Evolutionary conservation across 2,329 filamentous ascomycete species (phyloP).

Genomic region (Nemania sp.): DNA sequence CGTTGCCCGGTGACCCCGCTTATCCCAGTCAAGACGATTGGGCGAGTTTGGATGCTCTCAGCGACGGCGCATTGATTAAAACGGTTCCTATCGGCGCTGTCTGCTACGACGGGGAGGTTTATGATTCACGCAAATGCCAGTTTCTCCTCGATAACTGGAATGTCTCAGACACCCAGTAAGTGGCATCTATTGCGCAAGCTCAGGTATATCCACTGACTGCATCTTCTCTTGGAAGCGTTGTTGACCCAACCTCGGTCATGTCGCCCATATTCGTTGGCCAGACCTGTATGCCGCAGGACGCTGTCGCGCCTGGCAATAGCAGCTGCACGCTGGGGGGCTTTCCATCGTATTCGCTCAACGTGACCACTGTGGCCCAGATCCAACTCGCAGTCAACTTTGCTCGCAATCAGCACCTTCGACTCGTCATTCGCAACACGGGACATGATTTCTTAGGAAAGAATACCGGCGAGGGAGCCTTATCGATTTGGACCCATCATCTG

Average conservation of each 20-base stretch:
- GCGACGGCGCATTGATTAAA: slow-evolving; percentile 23
- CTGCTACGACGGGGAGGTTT: slow-evolving; percentile 25
- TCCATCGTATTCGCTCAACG: slow-evolving; percentile 57
- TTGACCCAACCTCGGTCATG: slow-evolving; percentile 57
- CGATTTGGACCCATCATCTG: slow-evolving; percentile 55
- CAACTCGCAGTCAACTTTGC: slow-evolving; percentile 61
- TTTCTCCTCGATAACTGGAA: slow-evolving; percentile 28
- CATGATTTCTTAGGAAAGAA: slow-evolving; percentile 53
- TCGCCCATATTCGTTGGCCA: slow-evolving; percentile 53
- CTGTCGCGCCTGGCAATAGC: slow-evolving; percentile 28
- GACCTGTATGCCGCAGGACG: slow-evolving; percentile 48
- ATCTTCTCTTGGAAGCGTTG: slow-evolving; percentile 43
- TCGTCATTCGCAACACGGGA: slow-evolving; percentile 26
- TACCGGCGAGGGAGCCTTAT: slow-evolving; percentile 53
- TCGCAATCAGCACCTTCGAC: slow-evolving; percentile 44
- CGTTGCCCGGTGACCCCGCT: slow-evolving; percentile 46
- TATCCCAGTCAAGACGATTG: slow-evolving; percentile 24
- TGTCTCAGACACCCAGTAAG: slow-evolving; percentile 23
- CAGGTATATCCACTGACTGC: slow-evolving; percentile 6
- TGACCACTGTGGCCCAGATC: slow-evolving; percentile 56
- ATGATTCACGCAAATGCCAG: slow-evolving; percentile 22
- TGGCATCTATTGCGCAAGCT: neutral
- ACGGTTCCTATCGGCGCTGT: slow-evolving; percentile 27
- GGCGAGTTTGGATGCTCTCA: slow-evolving; percentile 16
- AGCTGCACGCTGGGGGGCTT: slow-evolving; percentile 56